Evolutionary conservation across 2,329 filamentous ascomycete species (phyloP).

Genomic region (Teratosphaeria epicoccoides): DNA sequence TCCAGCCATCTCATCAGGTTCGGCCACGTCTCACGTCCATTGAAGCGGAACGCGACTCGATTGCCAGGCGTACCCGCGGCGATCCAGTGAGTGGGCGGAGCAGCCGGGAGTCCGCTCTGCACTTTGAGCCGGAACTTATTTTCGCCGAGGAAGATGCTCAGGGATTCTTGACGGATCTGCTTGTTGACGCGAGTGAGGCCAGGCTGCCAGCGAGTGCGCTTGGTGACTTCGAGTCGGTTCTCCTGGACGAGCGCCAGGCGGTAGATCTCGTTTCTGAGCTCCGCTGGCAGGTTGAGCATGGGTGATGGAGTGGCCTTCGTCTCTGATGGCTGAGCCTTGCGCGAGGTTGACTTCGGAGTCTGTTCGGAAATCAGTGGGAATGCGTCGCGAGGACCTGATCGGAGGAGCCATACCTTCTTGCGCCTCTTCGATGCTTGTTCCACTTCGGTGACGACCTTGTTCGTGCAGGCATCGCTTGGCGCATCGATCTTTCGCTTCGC

Average conservation of each 20-base stretch:
- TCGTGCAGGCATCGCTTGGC: background rate
- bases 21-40: background rate
- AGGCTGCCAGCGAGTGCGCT: background rate
- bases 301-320: background rate
- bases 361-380: background rate
- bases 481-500: background rate
- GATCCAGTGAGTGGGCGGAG: background rate
- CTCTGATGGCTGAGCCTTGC: background rate
- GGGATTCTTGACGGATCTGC: background rate
- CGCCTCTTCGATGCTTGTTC: background rate
- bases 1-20: background rate
- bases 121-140: background rate
- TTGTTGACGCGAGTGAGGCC: background rate
- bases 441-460: background rate
- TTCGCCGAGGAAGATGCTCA: background rate
- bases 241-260: slow-evolving; percentile 30
- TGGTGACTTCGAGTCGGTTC: slow-evolving; percentile 26
- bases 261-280: slow-evolving; percentile 42
- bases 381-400: background rate
- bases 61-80: background rate
- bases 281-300: slow-evolving; percentile 30
- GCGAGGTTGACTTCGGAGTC: background rate
- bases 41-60: background rate
- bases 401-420: background rate
- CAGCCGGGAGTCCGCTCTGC: background rate